These are phyloP conservation scores for Oryza nivara DNA, from an alignment of 176 grass and related monocot species.

Conservation along the genomic window DNA sequence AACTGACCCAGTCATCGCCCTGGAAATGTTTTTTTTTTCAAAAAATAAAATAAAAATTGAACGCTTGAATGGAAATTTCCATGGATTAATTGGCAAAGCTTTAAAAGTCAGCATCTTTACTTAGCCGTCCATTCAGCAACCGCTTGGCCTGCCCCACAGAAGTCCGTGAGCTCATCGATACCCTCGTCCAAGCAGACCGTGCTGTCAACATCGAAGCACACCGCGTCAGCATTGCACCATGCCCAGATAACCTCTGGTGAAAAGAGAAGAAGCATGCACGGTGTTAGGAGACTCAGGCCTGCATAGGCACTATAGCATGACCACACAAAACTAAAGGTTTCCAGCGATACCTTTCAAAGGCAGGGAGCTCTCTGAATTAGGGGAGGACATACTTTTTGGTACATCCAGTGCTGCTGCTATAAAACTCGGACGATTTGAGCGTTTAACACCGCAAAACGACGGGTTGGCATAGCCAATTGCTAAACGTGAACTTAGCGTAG, in stretches of 20 bases:
- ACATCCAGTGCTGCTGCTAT: background rate
- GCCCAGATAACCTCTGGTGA: conserved; percentile 52
- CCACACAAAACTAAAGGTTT: background rate
- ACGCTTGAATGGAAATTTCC: background rate
- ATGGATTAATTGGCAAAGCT: background rate
- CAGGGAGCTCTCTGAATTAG: background rate
- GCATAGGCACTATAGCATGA: background rate
- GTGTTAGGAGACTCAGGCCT: background rate
- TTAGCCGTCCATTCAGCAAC: conserved; percentile 89
- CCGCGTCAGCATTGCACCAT: conserved; percentile 58
- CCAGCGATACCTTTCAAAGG: background rate
- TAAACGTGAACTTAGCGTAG: background rate
- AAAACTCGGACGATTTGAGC: background rate
- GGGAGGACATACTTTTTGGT: background rate
- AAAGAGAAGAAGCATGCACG: background rate
- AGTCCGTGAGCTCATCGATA: conserved; percentile 85
- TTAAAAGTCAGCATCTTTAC: conserved; percentile 29
- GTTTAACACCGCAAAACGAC: background rate
- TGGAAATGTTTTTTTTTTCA: conserved; percentile 14
- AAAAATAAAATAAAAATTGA: background rate
- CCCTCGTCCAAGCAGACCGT: conserved; percentile 87
- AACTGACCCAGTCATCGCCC: conserved; percentile 88
- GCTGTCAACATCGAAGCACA: conserved; percentile 96
- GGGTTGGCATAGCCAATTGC: background rate
- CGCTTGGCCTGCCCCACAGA: conserved; percentile 71